phyloP scores from a whole-genome alignment of 805 yeast species.

The Zygosaccharomyces siamensis region DNA sequence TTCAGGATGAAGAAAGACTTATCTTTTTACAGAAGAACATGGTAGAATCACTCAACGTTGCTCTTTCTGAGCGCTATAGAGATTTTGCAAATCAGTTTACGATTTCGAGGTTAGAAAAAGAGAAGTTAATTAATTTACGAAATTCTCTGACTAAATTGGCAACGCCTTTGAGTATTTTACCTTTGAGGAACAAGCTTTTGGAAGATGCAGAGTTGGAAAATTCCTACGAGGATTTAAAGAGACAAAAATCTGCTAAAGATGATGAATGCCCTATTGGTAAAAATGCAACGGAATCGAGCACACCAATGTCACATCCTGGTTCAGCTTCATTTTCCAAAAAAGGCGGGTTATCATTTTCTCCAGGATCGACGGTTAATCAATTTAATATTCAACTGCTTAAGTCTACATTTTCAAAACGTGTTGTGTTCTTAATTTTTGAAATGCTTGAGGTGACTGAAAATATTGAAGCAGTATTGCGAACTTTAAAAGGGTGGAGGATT shows the following conservation, averaged over 20 bases:
- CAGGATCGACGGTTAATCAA: conserved; percentile 10
- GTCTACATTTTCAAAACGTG: conserved; percentile 32
- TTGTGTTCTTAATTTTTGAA: conserved; percentile 30
- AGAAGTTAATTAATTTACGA: conserved; percentile 36
- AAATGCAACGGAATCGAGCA: conserved; percentile 7
- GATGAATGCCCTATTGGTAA: neutral
- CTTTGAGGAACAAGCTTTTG: conserved; percentile 26
- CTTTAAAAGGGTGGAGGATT: conserved; percentile 5
- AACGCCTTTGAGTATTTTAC: conserved; percentile 41
- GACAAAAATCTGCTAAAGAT: neutral
- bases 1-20: conserved; percentile 18
- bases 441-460: conserved; percentile 32
- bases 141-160: conserved; percentile 40
- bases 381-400: conserved; percentile 33
- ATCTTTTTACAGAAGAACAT: conserved; percentile 29
- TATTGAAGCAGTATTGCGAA: conserved; percentile 18
- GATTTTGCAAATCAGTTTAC: conserved; percentile 41
- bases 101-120: conserved; percentile 34
- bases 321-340: conserved; percentile 33
- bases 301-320: conserved; percentile 27
- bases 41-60: conserved; percentile 31
- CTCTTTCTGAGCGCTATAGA: conserved; percentile 40
- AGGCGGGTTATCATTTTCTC: conserved; percentile 2
- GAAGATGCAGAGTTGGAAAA: conserved; percentile 18
- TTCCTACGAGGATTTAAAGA: conserved; percentile 11